Evolutionary conservation across 1,284 basidiomycete genomes (phyloP), one percentile per base, ranked within the genome.

Genomic region (Sparassis latifolia): DNA sequence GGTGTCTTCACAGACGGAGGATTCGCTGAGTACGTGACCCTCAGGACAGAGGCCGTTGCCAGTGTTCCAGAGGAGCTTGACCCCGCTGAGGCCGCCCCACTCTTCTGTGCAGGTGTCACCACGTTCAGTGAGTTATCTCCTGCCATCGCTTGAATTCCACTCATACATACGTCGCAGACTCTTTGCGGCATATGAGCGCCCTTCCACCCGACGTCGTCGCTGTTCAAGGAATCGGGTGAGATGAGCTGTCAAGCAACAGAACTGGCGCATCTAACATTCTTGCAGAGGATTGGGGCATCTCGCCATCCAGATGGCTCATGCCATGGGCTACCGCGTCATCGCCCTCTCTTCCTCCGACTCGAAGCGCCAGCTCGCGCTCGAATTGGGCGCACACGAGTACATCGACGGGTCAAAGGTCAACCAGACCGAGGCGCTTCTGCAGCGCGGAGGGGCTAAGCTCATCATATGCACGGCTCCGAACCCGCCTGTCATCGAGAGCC

Each of bases 61-160:
- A 78, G 78, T 4, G 89, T 92, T 58, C 90, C 90, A 5, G 77
- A 84, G 2, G 71, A 66, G 3, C 66, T 93, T 44, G 74, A 79
- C 50, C 82, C 86, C 55, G 76, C 78, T 12, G 79, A 77, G n/a
- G 91, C 90, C 10, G 89, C 90, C 3, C 87, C 90, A 2, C 78
- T 93, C 51, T 78, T 92, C 28, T 94, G 90, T 58, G 87, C 89
- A 12, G 87, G 65, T 10, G 54, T 64, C 39, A 57, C 59, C 0
- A 57, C 59, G 0, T 64, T 61, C 53, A 57, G 61, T 62, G 35
- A 43, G 58, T 40, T 29, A 3, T 5, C 32, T 4, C 10, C 29
- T 28, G 1, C 3, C 6, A 1, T 32, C n/a, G 20, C 10, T 47
- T n/a, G 32, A 27, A 12, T 41, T 12, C 12, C 5, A 10, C 33